Evolutionary conservation across 495 filamentous ascomycete species (phyloP).

Genomic region (Penicillium diatomitis): DNA sequence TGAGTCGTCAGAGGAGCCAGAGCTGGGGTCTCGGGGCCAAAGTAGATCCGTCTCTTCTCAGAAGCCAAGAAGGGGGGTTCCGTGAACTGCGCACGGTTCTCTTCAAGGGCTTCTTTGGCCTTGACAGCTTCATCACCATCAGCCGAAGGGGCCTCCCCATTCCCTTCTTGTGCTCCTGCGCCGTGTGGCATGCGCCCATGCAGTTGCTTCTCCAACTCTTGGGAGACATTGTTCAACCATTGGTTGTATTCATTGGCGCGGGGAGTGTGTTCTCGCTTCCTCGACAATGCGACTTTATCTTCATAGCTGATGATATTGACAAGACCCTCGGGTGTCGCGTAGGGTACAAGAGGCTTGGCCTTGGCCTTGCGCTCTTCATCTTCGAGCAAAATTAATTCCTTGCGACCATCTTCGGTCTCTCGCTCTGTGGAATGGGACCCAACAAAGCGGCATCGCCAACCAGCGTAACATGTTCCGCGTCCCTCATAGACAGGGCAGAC

Average conservation of each 20-base stretch:
- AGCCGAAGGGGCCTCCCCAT: constrained; percentile 2
- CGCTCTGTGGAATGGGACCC: constrained; percentile 71
- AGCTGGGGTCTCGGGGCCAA: constrained; percentile 83
- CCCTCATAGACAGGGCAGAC: constrained; percentile 73
- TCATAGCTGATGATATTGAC: constrained; percentile 61
- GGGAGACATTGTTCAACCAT: constrained; percentile 58
- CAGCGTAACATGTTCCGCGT: constrained; percentile 64
- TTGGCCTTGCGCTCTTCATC: constrained; percentile 41
- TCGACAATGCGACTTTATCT: constrained; percentile 60
- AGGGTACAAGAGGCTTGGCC: constrained; percentile 20
- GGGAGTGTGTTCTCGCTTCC: constrained; percentile 52
- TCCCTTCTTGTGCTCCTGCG: constrained; percentile 1
- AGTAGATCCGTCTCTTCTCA: constrained; percentile 88
- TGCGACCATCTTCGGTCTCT: constrained; percentile 62
- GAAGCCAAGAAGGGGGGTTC: constrained; percentile 83
- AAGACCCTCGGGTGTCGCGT: constrained; percentile 49
- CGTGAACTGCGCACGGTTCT: constrained; percentile 67
- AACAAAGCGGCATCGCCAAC: constrained; percentile 90
- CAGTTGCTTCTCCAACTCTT: constrained; percentile 42
- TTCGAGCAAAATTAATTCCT: constrained; percentile 66
- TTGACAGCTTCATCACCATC: background rate
- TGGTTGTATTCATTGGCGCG: constrained; percentile 67
- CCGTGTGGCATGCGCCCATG: constrained; percentile 20
- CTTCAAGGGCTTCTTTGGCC: constrained; percentile 36
- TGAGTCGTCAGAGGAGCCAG: constrained; percentile 88